A percentile compares a stretch with the other conserved stretches of the same genome.
phyloP scores from a whole-genome alignment of 345 rosid genomes.

The Eucalyptus erythrocorys region DNA sequence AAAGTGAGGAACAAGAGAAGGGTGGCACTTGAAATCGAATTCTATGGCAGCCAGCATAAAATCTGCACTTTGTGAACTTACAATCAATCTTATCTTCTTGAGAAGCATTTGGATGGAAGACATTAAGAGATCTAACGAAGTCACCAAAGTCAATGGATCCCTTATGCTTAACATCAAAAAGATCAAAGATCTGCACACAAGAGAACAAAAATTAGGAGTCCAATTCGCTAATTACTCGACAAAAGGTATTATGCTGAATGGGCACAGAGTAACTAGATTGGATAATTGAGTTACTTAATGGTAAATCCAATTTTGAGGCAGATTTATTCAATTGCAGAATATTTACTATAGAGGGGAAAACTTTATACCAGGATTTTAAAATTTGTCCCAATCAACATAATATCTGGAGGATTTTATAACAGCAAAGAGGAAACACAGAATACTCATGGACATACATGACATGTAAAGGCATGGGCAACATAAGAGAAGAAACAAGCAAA shows the following conservation, averaged over 20 bases:
- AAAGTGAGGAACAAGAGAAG: neutral
- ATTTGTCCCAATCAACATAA: neutral
- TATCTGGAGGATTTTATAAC: neutral
- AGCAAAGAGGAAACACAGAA: neutral
- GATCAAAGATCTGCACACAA: slow-evolving; percentile 71
- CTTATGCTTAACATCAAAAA: slow-evolving; percentile 85
- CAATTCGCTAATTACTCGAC: neutral
- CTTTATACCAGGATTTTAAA: neutral
- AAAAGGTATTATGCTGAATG: neutral
- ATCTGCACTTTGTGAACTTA: slow-evolving; percentile 21
- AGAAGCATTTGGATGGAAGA: slow-evolving; percentile 84
- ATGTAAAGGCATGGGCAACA: neutral
- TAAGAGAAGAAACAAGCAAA: neutral
- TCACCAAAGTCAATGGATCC: slow-evolving; percentile 94
- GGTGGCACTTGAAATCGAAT: neutral
- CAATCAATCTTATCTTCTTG: slow-evolving; percentile 82
- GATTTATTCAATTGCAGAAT: neutral
- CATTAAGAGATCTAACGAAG: slow-evolving; percentile 80
- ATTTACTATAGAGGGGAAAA: neutral
- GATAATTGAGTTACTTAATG: neutral
- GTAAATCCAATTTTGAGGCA: neutral
- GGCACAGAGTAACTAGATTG: neutral
- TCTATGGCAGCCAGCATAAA: neutral
- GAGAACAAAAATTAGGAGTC: neutral
- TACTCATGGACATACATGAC: neutral